phyloP scores from a whole-genome alignment of 768 basidiomycete genomes.

The Boletus rufocinnamomeus region DNA sequence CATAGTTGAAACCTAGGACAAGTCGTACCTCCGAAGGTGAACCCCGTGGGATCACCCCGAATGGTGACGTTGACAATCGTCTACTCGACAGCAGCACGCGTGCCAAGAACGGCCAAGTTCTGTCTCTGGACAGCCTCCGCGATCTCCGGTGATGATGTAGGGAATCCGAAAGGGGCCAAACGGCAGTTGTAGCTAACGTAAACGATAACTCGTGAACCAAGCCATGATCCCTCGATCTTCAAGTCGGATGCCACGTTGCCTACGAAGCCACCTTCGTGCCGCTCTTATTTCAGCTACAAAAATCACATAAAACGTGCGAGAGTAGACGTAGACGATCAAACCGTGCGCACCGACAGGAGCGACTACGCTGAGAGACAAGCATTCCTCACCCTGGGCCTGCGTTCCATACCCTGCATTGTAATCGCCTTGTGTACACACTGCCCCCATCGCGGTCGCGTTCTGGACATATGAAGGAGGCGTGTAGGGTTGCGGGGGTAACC shows the following conservation, averaged over 20 bases:
- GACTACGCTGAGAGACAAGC: neutral
- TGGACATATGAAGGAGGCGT: slow-evolving; percentile 17
- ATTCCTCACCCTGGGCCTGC: neutral
- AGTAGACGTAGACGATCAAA: neutral
- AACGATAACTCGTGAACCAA: slow-evolving; percentile 4
- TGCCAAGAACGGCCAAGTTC: neutral
- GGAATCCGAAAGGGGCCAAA: neutral
- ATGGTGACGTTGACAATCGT: neutral
- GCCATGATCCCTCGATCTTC: slow-evolving; percentile 2
- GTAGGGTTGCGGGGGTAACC: slow-evolving; percentile 12
- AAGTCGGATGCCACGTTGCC: slow-evolving; percentile 1
- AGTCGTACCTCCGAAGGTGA: neutral
- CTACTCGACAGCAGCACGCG: neutral
- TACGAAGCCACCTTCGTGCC: neutral
- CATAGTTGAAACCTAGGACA: neutral
- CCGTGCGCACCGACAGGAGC: neutral
- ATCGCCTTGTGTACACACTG: slow-evolving; percentile 9
- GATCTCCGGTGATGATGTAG: slow-evolving; percentile 1
- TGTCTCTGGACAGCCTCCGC: neutral
- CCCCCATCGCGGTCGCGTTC: slow-evolving; percentile 4
- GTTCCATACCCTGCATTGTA: slow-evolving; percentile 6
- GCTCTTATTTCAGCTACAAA: neutral
- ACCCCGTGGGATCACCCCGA: neutral
- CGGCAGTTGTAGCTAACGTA: neutral
- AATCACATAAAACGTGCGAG: neutral